phyloP scores from a whole-genome alignment of 2,329 filamentous ascomycete genomes.

The Aureobasidium sp. region DNA sequence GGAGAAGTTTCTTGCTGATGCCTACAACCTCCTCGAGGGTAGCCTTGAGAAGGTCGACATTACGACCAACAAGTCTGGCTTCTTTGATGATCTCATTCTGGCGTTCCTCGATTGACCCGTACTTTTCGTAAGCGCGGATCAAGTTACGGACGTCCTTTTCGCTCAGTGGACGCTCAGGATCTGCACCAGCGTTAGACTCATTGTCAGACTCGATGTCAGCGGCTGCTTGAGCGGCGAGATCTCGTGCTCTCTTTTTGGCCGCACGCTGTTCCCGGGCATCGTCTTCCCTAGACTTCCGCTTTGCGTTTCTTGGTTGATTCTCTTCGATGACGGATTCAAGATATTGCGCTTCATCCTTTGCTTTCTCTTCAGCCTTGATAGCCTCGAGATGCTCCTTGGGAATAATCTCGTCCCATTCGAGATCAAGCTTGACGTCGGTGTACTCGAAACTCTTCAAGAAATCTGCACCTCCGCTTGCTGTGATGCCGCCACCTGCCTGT shows the following conservation, averaged over 20 bases:
- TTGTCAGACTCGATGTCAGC: conserved; percentile 49
- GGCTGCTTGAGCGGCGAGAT: conserved; percentile 53
- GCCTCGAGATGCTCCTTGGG: conserved; percentile 84
- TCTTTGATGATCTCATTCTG: conserved; percentile 80
- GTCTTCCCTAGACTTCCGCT: conserved; percentile 56
- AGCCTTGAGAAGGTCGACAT: conserved; percentile 66
- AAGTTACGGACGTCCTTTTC: conserved; percentile 92
- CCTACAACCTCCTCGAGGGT: conserved; percentile 73
- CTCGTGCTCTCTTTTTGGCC: conserved; percentile 59
- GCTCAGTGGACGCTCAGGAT: conserved; percentile 81
- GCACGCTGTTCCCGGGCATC: conserved; percentile 56
- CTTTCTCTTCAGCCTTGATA: conserved; percentile 83
- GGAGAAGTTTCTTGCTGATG: conserved; percentile 60
- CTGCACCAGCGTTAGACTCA: conserved; percentile 46
- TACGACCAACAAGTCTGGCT: conserved; percentile 73
- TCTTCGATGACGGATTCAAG: conserved; percentile 75
- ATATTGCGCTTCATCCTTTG: conserved; percentile 73
- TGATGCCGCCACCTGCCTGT: conserved; percentile 86
- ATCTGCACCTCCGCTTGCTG: conserved; percentile 92
- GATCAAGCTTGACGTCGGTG: conserved; percentile 91
- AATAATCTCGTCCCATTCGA: conserved; percentile 98
- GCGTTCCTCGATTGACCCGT: conserved; percentile 81
- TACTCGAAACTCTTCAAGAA: conserved; percentile 87
- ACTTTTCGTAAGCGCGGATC: conserved; percentile 82
- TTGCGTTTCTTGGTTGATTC: conserved; percentile 60